phyloP scores from a whole-genome alignment of 176 grass and related monocot species.

The Carex kokanica region DNA sequence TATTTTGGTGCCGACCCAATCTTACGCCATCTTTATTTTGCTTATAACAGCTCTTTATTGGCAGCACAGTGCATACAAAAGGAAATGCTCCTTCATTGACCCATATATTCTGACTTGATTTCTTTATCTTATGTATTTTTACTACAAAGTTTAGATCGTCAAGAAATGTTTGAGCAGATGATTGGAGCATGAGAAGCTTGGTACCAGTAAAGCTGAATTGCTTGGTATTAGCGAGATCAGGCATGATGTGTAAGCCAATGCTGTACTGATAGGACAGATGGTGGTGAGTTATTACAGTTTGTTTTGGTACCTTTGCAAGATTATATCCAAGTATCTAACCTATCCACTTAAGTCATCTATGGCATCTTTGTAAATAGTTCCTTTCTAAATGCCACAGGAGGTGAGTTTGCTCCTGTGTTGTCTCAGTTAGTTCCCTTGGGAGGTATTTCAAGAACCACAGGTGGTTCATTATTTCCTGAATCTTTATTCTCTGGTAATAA shows the following conservation, averaged over 20 bases:
- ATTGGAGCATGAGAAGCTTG: background rate
- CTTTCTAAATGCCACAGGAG: background rate
- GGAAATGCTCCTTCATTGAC: background rate
- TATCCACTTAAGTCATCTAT: background rate
- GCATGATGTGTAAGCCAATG: no score
- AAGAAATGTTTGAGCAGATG: background rate
- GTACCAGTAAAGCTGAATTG: no score
- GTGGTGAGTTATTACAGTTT: background rate
- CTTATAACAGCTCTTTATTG: background rate
- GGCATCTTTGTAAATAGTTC: background rate
- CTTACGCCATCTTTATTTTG: background rate
- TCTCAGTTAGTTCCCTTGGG: constrained; percentile 78
- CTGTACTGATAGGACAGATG: background rate
- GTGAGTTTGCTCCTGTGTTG: constrained; percentile 30
- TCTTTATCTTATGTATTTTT: background rate
- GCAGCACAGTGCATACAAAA: background rate
- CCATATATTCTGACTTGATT: background rate
- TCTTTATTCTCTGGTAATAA: constrained; percentile 73
- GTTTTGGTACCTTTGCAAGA: background rate
- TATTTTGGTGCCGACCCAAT: no score
- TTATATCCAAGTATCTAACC: background rate
- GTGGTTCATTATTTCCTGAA: constrained; percentile 91
- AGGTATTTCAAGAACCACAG: constrained; percentile 93
- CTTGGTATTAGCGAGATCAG: no score
- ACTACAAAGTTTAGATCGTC: background rate